Conservation (phyloP, 306 rosid species). For the Pterocarpus santalinus region DNA sequence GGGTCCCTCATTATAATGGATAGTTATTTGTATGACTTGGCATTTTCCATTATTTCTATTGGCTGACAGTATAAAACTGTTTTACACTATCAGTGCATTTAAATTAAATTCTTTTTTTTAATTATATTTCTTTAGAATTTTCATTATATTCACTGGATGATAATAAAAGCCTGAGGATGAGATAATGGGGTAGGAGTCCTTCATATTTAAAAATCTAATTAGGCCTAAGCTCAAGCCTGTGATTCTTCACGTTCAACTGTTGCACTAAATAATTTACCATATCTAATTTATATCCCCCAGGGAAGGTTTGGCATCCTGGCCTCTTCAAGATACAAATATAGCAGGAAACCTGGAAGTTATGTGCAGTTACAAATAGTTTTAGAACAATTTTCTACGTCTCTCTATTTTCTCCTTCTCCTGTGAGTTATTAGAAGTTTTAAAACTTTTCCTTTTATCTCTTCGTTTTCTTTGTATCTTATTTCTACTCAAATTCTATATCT, state of each 20-base stretch:
- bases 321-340: slow-evolving; percentile 35
- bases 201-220: slow-evolving; percentile 32
- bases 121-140: slow-evolving; percentile 30
- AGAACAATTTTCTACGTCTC: slow-evolving; percentile 17
- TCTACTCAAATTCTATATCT: slow-evolving; percentile 33
- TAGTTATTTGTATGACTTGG: no score
- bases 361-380: slow-evolving; percentile 15
- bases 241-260: slow-evolving; percentile 34
- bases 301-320: slow-evolving; percentile 28
- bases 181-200: slow-evolving; percentile 35
- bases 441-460: slow-evolving; percentile 26
- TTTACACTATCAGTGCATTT: no score
- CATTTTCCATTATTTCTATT: no score
- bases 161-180: slow-evolving; percentile 38
- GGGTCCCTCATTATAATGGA: no score
- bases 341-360: slow-evolving; percentile 22
- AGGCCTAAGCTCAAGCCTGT: slow-evolving; percentile 32
- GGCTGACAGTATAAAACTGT: no score
- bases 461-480: slow-evolving; percentile 27
- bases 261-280: slow-evolving; percentile 36
- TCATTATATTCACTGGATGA: slow-evolving; percentile 39
- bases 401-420: background rate
- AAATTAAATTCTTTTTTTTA: no score
- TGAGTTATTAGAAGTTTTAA: slow-evolving; percentile 30
- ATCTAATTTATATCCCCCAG: slow-evolving; percentile 32